Evolutionary conservation across 208 protist species (phyloP).

Genomic region (Leishmania martiniquensis): DNA sequence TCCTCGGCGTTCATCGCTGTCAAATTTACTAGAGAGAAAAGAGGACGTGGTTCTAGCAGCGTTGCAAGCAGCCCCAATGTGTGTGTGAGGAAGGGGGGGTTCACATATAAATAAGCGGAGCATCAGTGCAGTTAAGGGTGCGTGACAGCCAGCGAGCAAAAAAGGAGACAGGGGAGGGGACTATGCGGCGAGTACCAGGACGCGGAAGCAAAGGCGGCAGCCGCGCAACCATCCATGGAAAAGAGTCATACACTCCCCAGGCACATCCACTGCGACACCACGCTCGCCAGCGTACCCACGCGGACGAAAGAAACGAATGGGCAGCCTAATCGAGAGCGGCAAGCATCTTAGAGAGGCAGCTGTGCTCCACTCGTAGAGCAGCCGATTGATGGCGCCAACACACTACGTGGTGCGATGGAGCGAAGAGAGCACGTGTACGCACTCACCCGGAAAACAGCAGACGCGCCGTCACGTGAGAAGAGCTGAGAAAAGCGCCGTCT

Average conservation of each 20-base stretch:
- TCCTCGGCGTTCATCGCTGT: constrained; percentile 29
- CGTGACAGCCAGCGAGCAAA: background rate
- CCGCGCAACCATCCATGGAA: background rate
- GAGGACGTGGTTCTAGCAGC: background rate
- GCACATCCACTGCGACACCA: background rate
- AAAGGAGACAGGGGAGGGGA: background rate
- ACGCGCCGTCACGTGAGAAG: background rate
- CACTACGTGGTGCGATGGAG: background rate
- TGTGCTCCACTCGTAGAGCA: background rate
- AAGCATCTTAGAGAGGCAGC: background rate
- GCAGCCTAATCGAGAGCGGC: background rate
- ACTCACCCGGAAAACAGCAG: background rate
- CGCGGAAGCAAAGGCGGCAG: background rate
- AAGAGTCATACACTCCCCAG: background rate
- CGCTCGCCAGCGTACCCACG: background rate
- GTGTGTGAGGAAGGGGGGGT: background rate
- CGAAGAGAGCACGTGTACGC: background rate
- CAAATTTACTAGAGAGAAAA: constrained; percentile 9
- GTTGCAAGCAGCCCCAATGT: background rate
- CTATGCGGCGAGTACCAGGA: background rate
- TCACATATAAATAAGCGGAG: background rate
- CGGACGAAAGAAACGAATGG: background rate
- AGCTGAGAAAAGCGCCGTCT: background rate
- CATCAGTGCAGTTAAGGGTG: background rate
- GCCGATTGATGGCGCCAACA: background rate